Conservation (phyloP, 208 protist genomes). For the Trypanosoma lewisi region DNA sequence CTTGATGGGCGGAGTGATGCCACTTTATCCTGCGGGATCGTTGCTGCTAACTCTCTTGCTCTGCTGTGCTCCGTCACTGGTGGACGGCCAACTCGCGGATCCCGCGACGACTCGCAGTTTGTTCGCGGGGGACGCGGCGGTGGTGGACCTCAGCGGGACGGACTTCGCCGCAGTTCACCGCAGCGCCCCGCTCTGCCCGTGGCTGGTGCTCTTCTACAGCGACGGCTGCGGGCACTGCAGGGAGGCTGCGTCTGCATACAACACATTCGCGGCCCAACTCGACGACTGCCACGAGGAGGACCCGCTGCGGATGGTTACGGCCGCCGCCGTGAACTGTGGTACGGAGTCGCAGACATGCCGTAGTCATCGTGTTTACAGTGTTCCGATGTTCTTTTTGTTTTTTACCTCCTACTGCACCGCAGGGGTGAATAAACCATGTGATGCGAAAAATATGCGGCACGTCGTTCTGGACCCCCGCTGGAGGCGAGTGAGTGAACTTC, state of each 20-base stretch:
- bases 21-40: too few relatives aligned
- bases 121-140: slow-evolving; percentile 18
- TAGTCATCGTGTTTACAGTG: slow-evolving; percentile 23
- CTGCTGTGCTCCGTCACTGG: not conserved
- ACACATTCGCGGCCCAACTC: slow-evolving; percentile 13
- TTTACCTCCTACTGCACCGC: slow-evolving; percentile 15
- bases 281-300: slow-evolving; percentile 18
- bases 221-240: slow-evolving; percentile 61
- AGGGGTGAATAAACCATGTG: not conserved
- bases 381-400: slow-evolving; percentile 40
- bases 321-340: slow-evolving; percentile 49
- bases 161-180: slow-evolving; percentile 9
- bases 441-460: not conserved
- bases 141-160: slow-evolving; percentile 23
- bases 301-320: slow-evolving; percentile 4
- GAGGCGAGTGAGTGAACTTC: not conserved
- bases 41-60: not conserved
- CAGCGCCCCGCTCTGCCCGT: slow-evolving; percentile 40
- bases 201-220: slow-evolving; percentile 57
- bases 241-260: slow-evolving; percentile 27
- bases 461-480: not conserved
- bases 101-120: slow-evolving; percentile 8
- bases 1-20: too few relatives aligned
- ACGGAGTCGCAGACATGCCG: slow-evolving; percentile 26
- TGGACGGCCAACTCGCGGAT: not conserved